phyloP scores from a whole-genome alignment of 106 monocot species.

The Dendrobium nobile region DNA sequence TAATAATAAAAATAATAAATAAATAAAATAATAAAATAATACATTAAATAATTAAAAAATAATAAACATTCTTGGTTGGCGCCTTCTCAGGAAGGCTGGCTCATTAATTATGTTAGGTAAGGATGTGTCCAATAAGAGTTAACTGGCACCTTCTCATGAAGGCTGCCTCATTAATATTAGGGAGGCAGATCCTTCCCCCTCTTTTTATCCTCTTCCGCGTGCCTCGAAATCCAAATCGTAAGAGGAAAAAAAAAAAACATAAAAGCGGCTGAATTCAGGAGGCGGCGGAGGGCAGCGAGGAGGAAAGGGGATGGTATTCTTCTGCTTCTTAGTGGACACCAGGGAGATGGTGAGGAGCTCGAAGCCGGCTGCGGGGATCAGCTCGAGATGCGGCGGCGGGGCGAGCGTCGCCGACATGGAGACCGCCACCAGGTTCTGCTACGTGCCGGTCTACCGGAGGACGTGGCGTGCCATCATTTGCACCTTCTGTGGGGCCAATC shows the following conservation, averaged over 20 bases:
- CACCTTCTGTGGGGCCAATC: constrained; percentile 84
- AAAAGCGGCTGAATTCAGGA: too few species aligned
- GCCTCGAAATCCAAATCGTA: background rate
- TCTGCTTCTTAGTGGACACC: constrained; percentile 91
- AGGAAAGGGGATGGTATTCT: constrained; percentile 55
- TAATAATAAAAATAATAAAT: too few species aligned
- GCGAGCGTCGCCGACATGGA: constrained; percentile 84
- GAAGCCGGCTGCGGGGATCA: constrained; percentile 85
- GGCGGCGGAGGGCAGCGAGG: too few species aligned
- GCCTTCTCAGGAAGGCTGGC: too few species aligned
- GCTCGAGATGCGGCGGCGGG: constrained; percentile 72
- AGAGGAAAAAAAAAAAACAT: background rate
- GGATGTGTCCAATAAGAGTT: too few species aligned
- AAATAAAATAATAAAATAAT: too few species aligned
- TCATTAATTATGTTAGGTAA: too few species aligned
- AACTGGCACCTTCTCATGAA: too few species aligned
- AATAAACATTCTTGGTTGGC: background rate
- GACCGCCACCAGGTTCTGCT: constrained; percentile 77
- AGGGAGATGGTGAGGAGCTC: constrained; percentile 50
- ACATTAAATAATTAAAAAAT: too few species aligned
- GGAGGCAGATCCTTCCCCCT: background rate
- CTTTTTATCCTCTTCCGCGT: background rate
- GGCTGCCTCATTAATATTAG: background rate
- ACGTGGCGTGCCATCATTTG: constrained; percentile 86
- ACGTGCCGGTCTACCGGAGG: constrained; percentile 51